Evolutionary conservation across 1,284 basidiomycete genomes (phyloP).

Genomic region (Cutaneotrichosporon sp.): DNA sequence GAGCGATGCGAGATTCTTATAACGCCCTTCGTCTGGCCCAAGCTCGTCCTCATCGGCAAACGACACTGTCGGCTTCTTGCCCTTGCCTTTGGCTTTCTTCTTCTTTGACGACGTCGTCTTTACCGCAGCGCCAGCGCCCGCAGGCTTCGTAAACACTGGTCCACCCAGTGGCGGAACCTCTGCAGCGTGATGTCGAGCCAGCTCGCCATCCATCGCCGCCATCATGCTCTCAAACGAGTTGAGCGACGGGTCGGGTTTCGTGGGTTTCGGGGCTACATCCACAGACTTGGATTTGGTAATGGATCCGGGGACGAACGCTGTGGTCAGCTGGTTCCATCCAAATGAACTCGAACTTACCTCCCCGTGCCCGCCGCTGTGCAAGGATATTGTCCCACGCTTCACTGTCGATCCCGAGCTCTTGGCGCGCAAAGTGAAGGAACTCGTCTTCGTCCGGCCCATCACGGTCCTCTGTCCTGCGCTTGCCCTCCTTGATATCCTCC

Average conservation of each 20-base stretch:
- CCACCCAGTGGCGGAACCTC: slow-evolving; percentile 8
- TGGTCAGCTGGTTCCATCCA: neutral
- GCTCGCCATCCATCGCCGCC: slow-evolving; percentile 86
- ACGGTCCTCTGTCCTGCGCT: neutral
- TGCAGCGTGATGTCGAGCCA: slow-evolving; percentile 52
- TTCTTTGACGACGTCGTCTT: slow-evolving; percentile 14
- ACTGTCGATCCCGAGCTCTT: slow-evolving; percentile 79
- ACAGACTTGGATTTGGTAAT: neutral
- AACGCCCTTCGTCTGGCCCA: neutral
- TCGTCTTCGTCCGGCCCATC: slow-evolving; percentile 66
- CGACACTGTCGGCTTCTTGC: slow-evolving; percentile 5
- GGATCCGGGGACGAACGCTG: slow-evolving; percentile 22
- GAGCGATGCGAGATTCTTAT: slow-evolving; percentile 22
- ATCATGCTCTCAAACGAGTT: slow-evolving; percentile 91
- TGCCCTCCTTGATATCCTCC: slow-evolving; percentile 60
- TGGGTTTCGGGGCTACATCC: neutral
- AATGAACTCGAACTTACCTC: slow-evolving; percentile 24
- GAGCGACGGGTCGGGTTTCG: slow-evolving; percentile 61
- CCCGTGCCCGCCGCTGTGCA: slow-evolving; percentile 69
- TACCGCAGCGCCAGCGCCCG: neutral
- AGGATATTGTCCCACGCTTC: slow-evolving; percentile 80
- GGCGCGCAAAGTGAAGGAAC: slow-evolving; percentile 86
- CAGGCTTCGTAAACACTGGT: slow-evolving; percentile 3
- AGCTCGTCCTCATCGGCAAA: neutral
- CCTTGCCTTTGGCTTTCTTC: neutral